Conservation (phyloP, 345 rosid species). For the Hibiscus syriacus region DNA sequence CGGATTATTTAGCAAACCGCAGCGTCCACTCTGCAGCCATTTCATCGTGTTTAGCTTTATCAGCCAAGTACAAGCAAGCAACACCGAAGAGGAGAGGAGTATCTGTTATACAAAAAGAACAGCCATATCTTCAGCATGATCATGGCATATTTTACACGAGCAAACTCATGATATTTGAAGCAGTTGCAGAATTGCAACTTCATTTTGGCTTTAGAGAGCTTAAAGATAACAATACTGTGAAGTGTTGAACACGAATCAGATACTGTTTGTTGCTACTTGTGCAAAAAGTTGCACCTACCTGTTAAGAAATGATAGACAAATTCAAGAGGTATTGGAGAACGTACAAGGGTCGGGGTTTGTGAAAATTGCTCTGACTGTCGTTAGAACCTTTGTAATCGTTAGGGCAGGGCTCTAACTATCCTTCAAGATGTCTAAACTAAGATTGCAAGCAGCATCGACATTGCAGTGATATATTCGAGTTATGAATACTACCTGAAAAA, state of each 20-base stretch:
- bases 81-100: slow-evolving; percentile 50
- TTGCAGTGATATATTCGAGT: slow-evolving; percentile 92
- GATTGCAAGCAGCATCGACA: slow-evolving; percentile 65
- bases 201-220: background rate
- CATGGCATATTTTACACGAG: background rate
- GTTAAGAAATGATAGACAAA: background rate
- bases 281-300: background rate
- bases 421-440: slow-evolving; percentile 65
- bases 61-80: slow-evolving; percentile 64
- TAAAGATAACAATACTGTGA: background rate
- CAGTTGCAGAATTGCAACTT: background rate
- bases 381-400: slow-evolving; percentile 68
- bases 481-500: slow-evolving; percentile 65
- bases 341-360: slow-evolving; percentile 69
- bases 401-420: slow-evolving; percentile 94
- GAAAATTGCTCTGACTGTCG: slow-evolving; percentile 71
- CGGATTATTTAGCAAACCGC: slow-evolving; percentile 65
- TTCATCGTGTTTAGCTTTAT: slow-evolving; percentile 69
- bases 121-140: background rate
- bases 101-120: slow-evolving; percentile 34
- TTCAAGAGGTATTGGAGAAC: slow-evolving; percentile 5
- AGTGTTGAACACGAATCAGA: background rate
- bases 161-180: background rate
- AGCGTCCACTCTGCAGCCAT: slow-evolving; percentile 83
- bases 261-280: background rate